Conservation (phyloP, 768 basidiomycete genomes). For the Lanmaoa pseudosensibilis region DNA sequence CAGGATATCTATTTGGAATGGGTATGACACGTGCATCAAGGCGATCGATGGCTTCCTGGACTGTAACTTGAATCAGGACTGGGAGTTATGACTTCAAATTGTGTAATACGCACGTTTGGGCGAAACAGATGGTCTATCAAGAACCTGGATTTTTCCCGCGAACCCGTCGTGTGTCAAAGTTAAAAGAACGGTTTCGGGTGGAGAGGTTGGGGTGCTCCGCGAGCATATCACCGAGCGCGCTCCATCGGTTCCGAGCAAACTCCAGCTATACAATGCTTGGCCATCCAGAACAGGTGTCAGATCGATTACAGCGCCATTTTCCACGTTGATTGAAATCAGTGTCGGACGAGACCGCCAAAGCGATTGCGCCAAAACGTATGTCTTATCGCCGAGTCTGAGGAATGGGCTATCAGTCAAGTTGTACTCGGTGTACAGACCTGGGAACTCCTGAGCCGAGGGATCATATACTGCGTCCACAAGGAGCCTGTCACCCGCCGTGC, state of each 20-base stretch:
- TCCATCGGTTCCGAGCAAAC: slow-evolving; percentile 51
- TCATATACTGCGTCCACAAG: slow-evolving; percentile 47
- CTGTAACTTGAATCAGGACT: slow-evolving; percentile 29
- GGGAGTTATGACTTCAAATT: background rate
- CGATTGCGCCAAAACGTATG: slow-evolving; percentile 41
- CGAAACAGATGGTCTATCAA: slow-evolving; percentile 45
- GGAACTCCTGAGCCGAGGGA: slow-evolving; percentile 46
- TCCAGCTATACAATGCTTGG: slow-evolving; percentile 48
- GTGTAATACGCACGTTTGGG: slow-evolving; percentile 35
- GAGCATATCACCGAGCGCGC: slow-evolving; percentile 43
- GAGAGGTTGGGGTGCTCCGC: slow-evolving; percentile 48
- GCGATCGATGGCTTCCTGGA: slow-evolving; percentile 39
- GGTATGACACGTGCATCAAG: slow-evolving; percentile 47
- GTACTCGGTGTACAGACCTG: slow-evolving; percentile 59
- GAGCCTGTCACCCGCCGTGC: slow-evolving; percentile 9
- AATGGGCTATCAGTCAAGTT: slow-evolving; percentile 47
- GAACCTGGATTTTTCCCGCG: slow-evolving; percentile 35
- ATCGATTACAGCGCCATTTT: slow-evolving; percentile 42
- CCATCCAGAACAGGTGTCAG: slow-evolving; percentile 13
- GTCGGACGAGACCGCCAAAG: slow-evolving; percentile 55
- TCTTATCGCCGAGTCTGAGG: slow-evolving; percentile 25
- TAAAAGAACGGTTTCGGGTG: slow-evolving; percentile 52
- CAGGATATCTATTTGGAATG: slow-evolving; percentile 49
- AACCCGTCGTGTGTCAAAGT: slow-evolving; percentile 28
- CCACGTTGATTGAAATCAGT: slow-evolving; percentile 46